These are phyloP conservation scores for Penicillium paxilli DNA, from an alignment of 495 filamentous ascomycete genomes.

Conservation along the genomic window DNA sequence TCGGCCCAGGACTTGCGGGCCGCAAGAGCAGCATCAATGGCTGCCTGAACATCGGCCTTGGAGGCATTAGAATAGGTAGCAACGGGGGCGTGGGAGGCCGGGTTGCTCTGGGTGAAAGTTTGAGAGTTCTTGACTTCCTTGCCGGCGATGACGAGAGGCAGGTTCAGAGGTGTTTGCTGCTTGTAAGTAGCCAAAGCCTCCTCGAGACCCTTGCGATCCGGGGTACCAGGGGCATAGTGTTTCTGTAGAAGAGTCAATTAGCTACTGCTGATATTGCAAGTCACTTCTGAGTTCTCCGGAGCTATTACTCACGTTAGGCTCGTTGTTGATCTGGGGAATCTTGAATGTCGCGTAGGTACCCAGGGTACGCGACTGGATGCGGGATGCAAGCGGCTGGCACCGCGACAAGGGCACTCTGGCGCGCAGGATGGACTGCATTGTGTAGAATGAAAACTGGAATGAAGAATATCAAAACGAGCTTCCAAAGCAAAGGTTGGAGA, in stretches of 20 bases:
- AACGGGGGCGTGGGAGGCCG: conserved; percentile 71
- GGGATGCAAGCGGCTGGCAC: conserved; percentile 20
- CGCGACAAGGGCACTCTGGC: conserved; percentile 31
- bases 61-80: conserved; percentile 79
- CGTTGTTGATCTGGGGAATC: conserved; percentile 83
- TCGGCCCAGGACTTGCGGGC: conserved; percentile 81
- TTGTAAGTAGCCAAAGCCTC: conserved; percentile 58
- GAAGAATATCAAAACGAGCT: background rate
- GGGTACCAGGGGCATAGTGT: conserved; percentile 79
- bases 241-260: conserved; percentile 51
- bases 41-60: conserved; percentile 65
- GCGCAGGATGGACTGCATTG: conserved; percentile 40
- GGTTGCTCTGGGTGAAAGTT: conserved; percentile 64
- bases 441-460: conserved; percentile 11
- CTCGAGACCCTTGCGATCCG: conserved; percentile 71
- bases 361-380: conserved; percentile 33
- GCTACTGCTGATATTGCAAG: background rate
- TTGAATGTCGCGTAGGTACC: conserved; percentile 76
- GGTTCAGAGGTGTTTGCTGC: conserved; percentile 6
- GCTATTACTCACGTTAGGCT: conserved; percentile 88
- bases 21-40: conserved; percentile 77
- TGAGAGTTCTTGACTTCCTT: conserved; percentile 37
- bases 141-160: conserved; percentile 9
- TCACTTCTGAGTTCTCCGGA: too few relatives aligned
- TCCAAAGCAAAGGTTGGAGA: conserved; percentile 4